phyloP scores from a whole-genome alignment of 208 protist genomes.

The Trypanosomatidae sp. region DNA sequence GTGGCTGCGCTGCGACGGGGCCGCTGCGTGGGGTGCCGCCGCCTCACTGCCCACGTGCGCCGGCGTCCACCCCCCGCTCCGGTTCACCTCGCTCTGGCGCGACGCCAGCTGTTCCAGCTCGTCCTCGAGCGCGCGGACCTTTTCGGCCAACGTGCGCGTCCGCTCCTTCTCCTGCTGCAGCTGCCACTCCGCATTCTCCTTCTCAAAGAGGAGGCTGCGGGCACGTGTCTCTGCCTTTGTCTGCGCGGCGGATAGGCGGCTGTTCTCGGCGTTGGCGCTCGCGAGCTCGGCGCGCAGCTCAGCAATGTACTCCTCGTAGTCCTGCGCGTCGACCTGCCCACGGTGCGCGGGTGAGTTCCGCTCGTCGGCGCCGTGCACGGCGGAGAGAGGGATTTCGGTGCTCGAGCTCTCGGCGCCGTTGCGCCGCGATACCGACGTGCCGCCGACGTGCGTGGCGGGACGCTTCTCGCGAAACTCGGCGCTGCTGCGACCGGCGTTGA shows the following conservation, averaged over 20 bases:
- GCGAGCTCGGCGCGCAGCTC: conserved; percentile 49
- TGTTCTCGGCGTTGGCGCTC: conserved; percentile 48
- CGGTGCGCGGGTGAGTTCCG: too few species aligned
- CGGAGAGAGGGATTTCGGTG: conserved; percentile 11
- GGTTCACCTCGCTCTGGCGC: too few species aligned
- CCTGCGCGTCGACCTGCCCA: conserved; percentile 1
- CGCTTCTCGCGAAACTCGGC: too few species aligned
- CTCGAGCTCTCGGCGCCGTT: conserved; percentile 5
- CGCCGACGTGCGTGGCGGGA: neutral
- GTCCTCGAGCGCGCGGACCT: conserved; percentile 40
- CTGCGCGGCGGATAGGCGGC: conserved; percentile 31
- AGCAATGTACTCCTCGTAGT: conserved; percentile 44
- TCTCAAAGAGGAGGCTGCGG: conserved; percentile 48
- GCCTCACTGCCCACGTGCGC: neutral
- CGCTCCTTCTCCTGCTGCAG: conserved; percentile 57
- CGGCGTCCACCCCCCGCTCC: conserved; percentile 19
- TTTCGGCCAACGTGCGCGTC: conserved; percentile 38
- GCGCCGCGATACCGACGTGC: neutral
- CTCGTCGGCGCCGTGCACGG: conserved; percentile 1
- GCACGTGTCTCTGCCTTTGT: conserved; percentile 49
- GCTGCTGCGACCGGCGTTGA: neutral
- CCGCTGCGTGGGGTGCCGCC: neutral
- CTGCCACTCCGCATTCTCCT: conserved; percentile 56
- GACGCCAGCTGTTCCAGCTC: conserved; percentile 40
- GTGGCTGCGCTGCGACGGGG: too few species aligned